A percentile compares a stretch with the other conserved stretches of the same genome.
These are phyloP conservation scores for Leccinum griseonigrum DNA, from an alignment of 1,284 basidiomycete genomes.

Conservation along the genomic window DNA sequence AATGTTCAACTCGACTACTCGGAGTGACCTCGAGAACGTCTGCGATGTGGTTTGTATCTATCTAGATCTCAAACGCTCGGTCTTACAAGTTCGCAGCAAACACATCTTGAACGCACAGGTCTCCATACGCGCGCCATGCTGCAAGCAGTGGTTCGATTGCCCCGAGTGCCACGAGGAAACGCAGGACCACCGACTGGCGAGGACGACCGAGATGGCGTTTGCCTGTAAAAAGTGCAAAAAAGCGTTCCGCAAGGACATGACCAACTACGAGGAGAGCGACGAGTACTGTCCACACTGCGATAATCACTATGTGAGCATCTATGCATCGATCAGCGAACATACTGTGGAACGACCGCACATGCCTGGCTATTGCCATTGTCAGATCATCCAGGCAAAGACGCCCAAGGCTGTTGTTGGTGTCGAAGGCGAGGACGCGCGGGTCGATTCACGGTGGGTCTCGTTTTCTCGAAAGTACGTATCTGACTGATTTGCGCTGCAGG, in stretches of 20 bases:
- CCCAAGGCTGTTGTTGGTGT: slow-evolving; percentile 83
- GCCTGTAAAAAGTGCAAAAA: slow-evolving; percentile 98
- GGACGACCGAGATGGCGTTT: slow-evolving; percentile 90
- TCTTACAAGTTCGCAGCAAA: slow-evolving; percentile 56
- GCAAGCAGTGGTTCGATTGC: slow-evolving; percentile 95
- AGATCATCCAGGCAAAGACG: slow-evolving; percentile 94
- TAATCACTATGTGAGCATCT: slow-evolving; percentile 85
- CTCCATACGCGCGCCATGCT: slow-evolving; percentile 90
- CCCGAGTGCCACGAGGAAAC: slow-evolving; percentile 90
- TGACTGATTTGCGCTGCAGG: slow-evolving; percentile 33
- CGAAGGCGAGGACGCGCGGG: slow-evolving; percentile 87
- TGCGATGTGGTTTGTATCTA: slow-evolving; percentile 28
- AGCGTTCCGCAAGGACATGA: slow-evolving; percentile 95
- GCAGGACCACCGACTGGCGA: slow-evolving; percentile 71
- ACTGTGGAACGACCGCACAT: neutral
- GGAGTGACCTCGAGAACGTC: neutral
- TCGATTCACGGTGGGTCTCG: slow-evolving; percentile 75
- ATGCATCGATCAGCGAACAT: no score
- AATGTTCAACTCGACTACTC: neutral
- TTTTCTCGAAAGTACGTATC: neutral
- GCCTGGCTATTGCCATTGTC: neutral
- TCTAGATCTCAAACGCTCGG: slow-evolving; percentile 3
- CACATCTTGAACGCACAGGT: slow-evolving; percentile 94
- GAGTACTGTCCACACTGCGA: slow-evolving; percentile 98
- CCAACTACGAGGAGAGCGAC: slow-evolving; percentile 89